Evolutionary conservation across 192 early-diverging fungal genomes (phyloP).

Genomic region (Entomortierella lignicola): DNA sequence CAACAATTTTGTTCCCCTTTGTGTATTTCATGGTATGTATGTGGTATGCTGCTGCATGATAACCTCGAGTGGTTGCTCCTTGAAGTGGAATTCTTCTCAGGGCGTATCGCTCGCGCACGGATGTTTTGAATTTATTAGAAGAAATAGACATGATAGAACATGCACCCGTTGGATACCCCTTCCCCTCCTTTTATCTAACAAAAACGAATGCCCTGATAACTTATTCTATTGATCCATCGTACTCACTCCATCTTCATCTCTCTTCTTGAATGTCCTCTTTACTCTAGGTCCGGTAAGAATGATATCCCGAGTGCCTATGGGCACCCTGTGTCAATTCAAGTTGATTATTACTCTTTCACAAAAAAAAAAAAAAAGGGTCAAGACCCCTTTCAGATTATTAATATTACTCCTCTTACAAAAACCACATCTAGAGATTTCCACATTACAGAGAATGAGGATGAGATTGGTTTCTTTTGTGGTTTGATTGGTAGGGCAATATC

Average conservation of each 20-base stretch:
- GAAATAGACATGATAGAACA: background rate
- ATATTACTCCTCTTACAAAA: background rate
- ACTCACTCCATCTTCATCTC: background rate
- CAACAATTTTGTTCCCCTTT: constrained; percentile 83
- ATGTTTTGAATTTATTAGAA: background rate
- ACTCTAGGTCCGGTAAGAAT: constrained; percentile 40
- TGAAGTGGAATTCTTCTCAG: constrained; percentile 13
- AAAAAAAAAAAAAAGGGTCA: background rate
- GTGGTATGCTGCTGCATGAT: background rate
- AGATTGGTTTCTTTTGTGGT: constrained; percentile 87
- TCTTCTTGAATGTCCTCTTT: background rate
- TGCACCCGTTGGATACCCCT: background rate
- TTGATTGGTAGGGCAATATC: constrained; percentile 59
- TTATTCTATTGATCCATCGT: background rate
- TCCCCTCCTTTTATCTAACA: background rate
- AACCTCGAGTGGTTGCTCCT: background rate
- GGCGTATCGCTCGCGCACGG: background rate
- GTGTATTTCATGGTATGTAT: constrained; percentile 82
- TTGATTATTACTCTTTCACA: background rate
- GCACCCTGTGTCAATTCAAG: background rate
- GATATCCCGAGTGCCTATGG: too few relatives aligned
- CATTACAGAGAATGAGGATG: constrained; percentile 75
- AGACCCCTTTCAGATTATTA: background rate
- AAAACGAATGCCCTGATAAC: background rate
- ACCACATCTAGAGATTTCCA: constrained; percentile 71